Evolutionary conservation across 176 grass and related monocot species (phyloP).

Genomic region (Carex cristatella): DNA sequence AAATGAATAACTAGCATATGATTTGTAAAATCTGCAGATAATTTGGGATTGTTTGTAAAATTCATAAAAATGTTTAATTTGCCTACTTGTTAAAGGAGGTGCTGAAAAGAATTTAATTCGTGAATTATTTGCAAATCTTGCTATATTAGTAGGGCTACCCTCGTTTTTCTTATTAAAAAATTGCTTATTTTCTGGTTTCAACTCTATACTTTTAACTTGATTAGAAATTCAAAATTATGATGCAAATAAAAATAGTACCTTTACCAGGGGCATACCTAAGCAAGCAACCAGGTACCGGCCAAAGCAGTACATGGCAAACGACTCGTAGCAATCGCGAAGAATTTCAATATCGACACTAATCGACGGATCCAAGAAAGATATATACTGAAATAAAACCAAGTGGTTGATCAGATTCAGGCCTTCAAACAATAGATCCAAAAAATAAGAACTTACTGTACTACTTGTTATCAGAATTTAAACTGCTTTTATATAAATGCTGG

Average conservation of each 20-base stretch:
- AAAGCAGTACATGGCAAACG: slow-evolving; percentile 98
- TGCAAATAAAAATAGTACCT: slow-evolving; percentile 26
- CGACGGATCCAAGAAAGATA: slow-evolving; percentile 77
- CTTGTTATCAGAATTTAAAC: not conserved
- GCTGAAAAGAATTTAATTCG: not conserved
- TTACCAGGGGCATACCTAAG: slow-evolving; percentile 52
- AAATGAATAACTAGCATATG: not conserved
- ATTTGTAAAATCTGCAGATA: not conserved
- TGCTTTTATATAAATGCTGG: not conserved
- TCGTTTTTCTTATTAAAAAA: not conserved
- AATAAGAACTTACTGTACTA: not conserved
- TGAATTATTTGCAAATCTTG: not conserved
- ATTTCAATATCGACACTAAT: slow-evolving; percentile 82
- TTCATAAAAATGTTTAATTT: not conserved
- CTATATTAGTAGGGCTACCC: not conserved
- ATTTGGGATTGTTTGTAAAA: not conserved
- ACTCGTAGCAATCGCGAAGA: slow-evolving; percentile 80
- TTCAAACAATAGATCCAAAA: not conserved
- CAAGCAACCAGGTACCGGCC: slow-evolving; percentile 93
- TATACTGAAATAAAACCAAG: slow-evolving; percentile 43
- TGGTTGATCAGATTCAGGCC: slow-evolving; percentile 2
- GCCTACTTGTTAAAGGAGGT: not conserved
- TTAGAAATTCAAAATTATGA: not conserved
- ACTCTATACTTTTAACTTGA: not conserved
- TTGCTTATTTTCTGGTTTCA: not conserved